Conservation (phyloP, 345 rosid genomes). For the Euphorbia tirucalli region DNA sequence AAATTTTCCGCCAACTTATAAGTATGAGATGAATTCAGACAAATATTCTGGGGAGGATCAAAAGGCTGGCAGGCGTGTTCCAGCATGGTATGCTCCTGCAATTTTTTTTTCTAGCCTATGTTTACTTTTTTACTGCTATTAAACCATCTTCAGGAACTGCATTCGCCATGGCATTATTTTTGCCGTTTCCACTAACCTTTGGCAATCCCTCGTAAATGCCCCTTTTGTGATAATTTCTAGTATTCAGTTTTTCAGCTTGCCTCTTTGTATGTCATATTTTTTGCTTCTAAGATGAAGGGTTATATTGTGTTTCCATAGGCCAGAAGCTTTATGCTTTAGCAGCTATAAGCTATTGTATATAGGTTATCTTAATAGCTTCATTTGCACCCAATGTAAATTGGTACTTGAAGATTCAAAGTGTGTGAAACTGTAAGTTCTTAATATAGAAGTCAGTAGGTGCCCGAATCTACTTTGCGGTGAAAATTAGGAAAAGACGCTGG, state of each 20-base stretch:
- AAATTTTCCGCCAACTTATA: conserved; percentile 83
- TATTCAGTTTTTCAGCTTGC: neutral
- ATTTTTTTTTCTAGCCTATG: neutral
- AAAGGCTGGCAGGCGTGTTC: conserved; percentile 72
- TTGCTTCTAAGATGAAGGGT: neutral
- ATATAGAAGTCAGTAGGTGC: no score
- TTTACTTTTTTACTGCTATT: neutral
- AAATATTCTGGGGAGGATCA: conserved; percentile 73
- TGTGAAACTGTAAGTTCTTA: no score
- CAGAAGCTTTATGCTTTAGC: neutral
- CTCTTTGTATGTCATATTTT: neutral
- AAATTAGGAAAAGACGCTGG: no score
- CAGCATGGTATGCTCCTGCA: conserved; percentile 63
- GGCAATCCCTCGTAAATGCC: neutral
- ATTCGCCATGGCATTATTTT: neutral
- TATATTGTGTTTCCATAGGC: neutral
- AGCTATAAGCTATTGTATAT: no score
- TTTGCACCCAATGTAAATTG: no score
- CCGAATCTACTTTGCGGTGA: no score
- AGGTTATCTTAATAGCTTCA: no score
- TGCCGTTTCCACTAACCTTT: neutral
- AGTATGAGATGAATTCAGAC: conserved; percentile 71
- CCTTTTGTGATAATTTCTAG: neutral
- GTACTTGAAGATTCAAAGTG: no score
- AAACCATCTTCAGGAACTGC: conserved; percentile 1